Evolutionary conservation across 371 early-diverging fungal genomes (phyloP).

Genomic region (Syncephalastrum monosporum): DNA sequence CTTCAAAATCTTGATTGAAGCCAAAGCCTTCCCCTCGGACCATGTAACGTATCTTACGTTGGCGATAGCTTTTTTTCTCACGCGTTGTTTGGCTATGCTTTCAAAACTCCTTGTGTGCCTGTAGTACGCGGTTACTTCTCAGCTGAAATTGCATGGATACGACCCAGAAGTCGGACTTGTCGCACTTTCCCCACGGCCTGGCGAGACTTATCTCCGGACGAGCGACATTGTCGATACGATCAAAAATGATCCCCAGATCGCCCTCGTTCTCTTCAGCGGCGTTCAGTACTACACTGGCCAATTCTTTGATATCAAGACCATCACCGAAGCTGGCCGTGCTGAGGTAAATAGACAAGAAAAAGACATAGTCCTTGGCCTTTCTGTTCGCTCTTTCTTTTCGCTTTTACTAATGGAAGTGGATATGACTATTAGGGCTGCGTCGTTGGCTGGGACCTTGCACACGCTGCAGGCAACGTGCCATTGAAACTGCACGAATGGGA

Average conservation of each 20-base stretch:
- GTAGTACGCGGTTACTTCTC: conserved; percentile 87
- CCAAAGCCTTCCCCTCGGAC: conserved; percentile 94
- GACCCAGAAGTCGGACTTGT: conserved; percentile 75
- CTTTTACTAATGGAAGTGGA: neutral
- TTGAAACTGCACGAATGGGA: conserved; percentile 92
- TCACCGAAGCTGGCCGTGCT: conserved; percentile 81
- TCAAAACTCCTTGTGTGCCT: neutral
- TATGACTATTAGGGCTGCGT: conserved; percentile 66
- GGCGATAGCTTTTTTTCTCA: conserved; percentile 48
- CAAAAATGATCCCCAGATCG: conserved; percentile 71
- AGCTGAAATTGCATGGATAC: conserved; percentile 79
- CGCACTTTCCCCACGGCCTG: conserved; percentile 69
- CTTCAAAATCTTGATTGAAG: conserved; percentile 90
- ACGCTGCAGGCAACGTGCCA: conserved; percentile 93
- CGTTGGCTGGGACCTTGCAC: conserved; percentile 96
- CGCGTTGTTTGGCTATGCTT: neutral
- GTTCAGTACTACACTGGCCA: conserved; percentile 97
- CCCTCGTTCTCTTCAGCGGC: conserved; percentile 90
- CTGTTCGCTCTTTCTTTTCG: too few species aligned
- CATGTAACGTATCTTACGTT: conserved; percentile 40
- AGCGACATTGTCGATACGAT: conserved; percentile 84
- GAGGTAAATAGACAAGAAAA: conserved; percentile 46
- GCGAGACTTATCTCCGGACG: conserved; percentile 69
- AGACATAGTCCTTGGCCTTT: too few species aligned
- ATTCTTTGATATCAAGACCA: conserved; percentile 83